phyloP scores from a whole-genome alignment of 805 yeast species.

The Komagataella pseudopastoris region DNA sequence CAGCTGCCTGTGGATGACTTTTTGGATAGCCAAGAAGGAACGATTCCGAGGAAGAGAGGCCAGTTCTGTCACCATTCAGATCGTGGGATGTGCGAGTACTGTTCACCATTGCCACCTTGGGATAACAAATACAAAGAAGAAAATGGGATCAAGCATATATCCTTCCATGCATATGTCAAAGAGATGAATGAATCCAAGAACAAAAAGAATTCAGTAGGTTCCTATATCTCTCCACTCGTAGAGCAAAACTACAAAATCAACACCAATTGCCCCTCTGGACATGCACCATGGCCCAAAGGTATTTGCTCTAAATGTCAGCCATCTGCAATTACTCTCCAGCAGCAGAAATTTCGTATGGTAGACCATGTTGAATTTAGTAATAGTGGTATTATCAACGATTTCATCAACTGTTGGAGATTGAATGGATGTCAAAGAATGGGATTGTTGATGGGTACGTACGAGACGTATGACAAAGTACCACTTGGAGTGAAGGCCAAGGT shows the following conservation, averaged over 20 bases:
- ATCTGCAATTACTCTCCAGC: slow-evolving; percentile 83
- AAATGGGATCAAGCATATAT: slow-evolving; percentile 72
- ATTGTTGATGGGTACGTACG: slow-evolving; percentile 70
- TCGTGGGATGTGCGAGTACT: slow-evolving; percentile 96
- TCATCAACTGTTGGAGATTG: slow-evolving; percentile 85
- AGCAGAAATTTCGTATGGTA: slow-evolving; percentile 87
- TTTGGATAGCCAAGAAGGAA: slow-evolving; percentile 56
- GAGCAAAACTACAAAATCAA: slow-evolving; percentile 59
- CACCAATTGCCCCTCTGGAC: slow-evolving; percentile 61
- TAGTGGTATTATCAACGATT: slow-evolving; percentile 59
- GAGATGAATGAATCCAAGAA: slow-evolving; percentile 56
- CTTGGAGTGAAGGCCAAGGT: slow-evolving; percentile 90
- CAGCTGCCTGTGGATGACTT: slow-evolving; percentile 57
- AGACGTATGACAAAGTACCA: slow-evolving; percentile 70
- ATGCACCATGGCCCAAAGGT: slow-evolving; percentile 88
- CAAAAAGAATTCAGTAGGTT: slow-evolving; percentile 41
- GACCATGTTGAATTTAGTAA: slow-evolving; percentile 91
- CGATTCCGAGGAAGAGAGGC: slow-evolving; percentile 51
- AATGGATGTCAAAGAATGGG: slow-evolving; percentile 86
- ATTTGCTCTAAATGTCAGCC: slow-evolving; percentile 97
- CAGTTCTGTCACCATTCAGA: slow-evolving; percentile 74
- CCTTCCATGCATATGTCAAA: slow-evolving; percentile 74
- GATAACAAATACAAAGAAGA: slow-evolving; percentile 65
- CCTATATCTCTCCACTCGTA: slow-evolving; percentile 70
- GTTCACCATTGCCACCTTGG: slow-evolving; percentile 94